These are phyloP conservation scores for Hypoxylon cercidicola DNA, from an alignment of 495 filamentous ascomycete genomes.

Conservation along the genomic window DNA sequence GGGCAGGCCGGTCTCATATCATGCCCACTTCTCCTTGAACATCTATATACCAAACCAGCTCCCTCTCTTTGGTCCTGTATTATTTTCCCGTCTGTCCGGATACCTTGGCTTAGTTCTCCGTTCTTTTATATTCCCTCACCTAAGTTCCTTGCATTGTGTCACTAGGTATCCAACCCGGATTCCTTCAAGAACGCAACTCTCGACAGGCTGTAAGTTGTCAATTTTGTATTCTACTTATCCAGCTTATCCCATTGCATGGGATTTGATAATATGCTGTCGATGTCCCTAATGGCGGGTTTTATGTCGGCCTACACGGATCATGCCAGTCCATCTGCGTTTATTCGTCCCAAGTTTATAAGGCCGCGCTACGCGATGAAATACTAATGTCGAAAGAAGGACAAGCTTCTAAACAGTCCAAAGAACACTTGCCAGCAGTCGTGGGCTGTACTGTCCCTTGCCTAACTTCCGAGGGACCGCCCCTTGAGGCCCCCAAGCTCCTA, in stretches of 20 bases:
- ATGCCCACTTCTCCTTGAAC: conserved; percentile 20
- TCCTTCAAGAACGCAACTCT: conserved; percentile 11
- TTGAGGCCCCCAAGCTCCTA: conserved; percentile 20
- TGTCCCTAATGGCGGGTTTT: background rate
- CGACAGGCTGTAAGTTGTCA: conserved; percentile 19
- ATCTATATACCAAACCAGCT: conserved; percentile 20
- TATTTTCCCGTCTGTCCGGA: conserved; percentile 9
- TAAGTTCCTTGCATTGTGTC: background rate
- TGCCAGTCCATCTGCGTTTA: conserved; percentile 17
- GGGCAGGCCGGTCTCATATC: conserved; percentile 24
- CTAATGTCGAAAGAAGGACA: conserved; percentile 10
- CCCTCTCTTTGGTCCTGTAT: conserved; percentile 3
- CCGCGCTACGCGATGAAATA: background rate
- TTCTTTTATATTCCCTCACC: conserved; percentile 11
- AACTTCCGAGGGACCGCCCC: conserved; percentile 12
- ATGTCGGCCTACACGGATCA: conserved; percentile 11
- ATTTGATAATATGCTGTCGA: background rate
- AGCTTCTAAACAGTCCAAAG: conserved; percentile 2
- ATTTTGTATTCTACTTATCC: conserved; percentile 5
- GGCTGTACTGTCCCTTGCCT: conserved; percentile 17
- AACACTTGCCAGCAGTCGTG: background rate
- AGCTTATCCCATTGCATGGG: conserved; percentile 7
- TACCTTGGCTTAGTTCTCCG: conserved; percentile 1
- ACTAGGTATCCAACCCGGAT: conserved; percentile 4
- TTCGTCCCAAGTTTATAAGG: conserved; percentile 3